A percentile compares a stretch with the other conserved stretches of the same genome.
Conservation (phyloP, 345 rosid genomes). For the Eucalyptus shirleyi region DNA sequence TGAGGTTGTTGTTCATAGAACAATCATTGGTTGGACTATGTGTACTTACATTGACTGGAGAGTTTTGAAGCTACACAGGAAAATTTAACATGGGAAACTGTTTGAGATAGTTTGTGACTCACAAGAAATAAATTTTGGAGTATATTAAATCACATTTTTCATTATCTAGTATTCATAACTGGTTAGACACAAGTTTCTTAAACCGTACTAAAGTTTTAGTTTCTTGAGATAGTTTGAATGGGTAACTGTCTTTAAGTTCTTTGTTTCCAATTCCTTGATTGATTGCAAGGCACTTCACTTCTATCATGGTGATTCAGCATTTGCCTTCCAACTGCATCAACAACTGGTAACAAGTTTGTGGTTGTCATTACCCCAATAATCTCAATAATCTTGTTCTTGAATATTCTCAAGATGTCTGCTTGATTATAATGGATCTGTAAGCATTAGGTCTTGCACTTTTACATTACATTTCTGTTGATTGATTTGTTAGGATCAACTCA, state of each 20-base stretch:
- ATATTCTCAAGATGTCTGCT: neutral
- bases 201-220: neutral
- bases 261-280: neutral
- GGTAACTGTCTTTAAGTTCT: neutral
- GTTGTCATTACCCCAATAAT: neutral
- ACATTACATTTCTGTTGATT: neutral
- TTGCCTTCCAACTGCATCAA: neutral
- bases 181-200: neutral
- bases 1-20: neutral
- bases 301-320: neutral
- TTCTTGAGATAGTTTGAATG: neutral
- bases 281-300: neutral
- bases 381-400: neutral
- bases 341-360: neutral
- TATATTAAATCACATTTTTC: neutral
- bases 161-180: neutral
- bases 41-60: neutral
- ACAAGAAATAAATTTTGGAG: neutral
- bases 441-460: neutral
- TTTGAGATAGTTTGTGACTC: neutral
- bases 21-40: neutral
- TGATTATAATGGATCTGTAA: neutral
- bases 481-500: neutral
- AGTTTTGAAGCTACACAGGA: neutral
- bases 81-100: neutral